Base-by-base conservation (phyloP, 225 moss, liverwort and hornwort genomes). In the Lunularia cruciata region DNA sequence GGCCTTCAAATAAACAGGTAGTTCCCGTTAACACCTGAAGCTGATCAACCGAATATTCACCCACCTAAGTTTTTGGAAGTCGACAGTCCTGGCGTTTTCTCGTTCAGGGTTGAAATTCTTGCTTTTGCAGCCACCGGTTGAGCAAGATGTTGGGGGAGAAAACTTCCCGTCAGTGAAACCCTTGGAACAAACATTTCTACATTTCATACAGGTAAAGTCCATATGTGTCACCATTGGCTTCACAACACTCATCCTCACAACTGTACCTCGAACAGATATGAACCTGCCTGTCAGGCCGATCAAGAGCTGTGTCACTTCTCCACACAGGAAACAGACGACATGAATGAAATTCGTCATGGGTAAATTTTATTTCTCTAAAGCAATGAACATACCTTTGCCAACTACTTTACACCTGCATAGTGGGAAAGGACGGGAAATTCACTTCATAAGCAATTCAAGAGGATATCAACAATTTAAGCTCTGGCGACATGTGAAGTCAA, bases 21-120 rank as follows among this genome's bases (percentile, higher is more conserved):
- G n/a, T n/a, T n/a, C n/a, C n/a, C n/a, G n/a, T n/a, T n/a, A n/a
- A n/a, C n/a, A n/a, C n/a, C n/a, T n/a, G n/a, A n/a, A n/a, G n/a
- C n/a, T n/a, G n/a, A n/a, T n/a, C n/a, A n/a, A n/a, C n/a, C n/a
- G n/a, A n/a, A n/a, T n/a, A 43, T 43, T 43, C 9, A 16, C 76
- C 58, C 62, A 89, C 96, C 90, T 90, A 66, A 98, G 83, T 78
- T 87, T 98, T 67, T 98, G 96, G 69, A 90, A 98, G 63, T 98
- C 93, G 2, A 84, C 78, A 46, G 79, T 82, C 69, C 84, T 90
- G 56, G 90, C 89, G 71, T 82, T 51, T 56, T 77, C 48, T 75
- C 92, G 85, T 47, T 89, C 89, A 51, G 88, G 83, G 54, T 72
- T 80, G 49, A 93, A 98, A 49, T 65, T 77, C 68, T 85, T 92